A percentile compares a stretch with the other conserved stretches of the same genome.
These are phyloP conservation scores for Phlebiopsis flavidoalba DNA, from an alignment of 768 basidiomycete genomes.

Conservation along the genomic window DNA sequence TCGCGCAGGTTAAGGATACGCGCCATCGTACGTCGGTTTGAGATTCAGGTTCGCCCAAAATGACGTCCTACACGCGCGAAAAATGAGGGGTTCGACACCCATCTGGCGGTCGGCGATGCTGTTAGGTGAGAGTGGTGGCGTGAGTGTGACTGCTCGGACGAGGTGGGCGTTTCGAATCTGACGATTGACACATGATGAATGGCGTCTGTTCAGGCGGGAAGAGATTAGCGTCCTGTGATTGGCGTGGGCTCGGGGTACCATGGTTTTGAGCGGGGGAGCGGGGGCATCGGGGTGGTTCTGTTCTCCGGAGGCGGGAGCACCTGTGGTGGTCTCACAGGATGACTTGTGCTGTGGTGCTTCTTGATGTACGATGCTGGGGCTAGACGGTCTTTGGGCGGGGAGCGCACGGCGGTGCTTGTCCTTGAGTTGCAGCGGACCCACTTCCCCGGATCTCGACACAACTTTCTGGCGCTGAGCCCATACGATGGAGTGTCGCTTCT, in stretches of 20 bases:
- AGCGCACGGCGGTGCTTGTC: slow-evolving; percentile 14
- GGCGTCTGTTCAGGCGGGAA: slow-evolving; percentile 49
- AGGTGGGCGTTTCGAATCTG: slow-evolving; percentile 95
- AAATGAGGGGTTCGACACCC: slow-evolving; percentile 83
- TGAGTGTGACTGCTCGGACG: slow-evolving; percentile 62
- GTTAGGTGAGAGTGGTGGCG: slow-evolving; percentile 76
- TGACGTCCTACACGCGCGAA: slow-evolving; percentile 31
- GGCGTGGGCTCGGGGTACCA: no score
- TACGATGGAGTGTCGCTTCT: slow-evolving; percentile 83
- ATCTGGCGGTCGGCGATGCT: slow-evolving; percentile 72
- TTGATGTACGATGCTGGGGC: no score
- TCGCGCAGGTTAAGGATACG: slow-evolving; percentile 24
- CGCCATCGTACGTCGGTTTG: slow-evolving; percentile 83
- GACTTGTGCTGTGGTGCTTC: no score
- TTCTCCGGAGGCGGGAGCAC: slow-evolving; percentile 15
- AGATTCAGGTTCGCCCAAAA: slow-evolving; percentile 88
- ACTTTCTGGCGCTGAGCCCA: slow-evolving; percentile 81
- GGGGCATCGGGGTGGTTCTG: slow-evolving; percentile 19
- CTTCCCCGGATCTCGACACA: slow-evolving; percentile 15
- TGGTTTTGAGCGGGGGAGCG: no score
- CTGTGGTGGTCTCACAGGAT: background rate
- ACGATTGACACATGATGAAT: slow-evolving; percentile 86
- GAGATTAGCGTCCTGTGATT: no score
- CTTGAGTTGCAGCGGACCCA: slow-evolving; percentile 26
- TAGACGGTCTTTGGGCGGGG: no score